Evolutionary conservation across 2,329 filamentous ascomycete species (phyloP).

Genomic region (Reticulascus tulasneorum): DNA sequence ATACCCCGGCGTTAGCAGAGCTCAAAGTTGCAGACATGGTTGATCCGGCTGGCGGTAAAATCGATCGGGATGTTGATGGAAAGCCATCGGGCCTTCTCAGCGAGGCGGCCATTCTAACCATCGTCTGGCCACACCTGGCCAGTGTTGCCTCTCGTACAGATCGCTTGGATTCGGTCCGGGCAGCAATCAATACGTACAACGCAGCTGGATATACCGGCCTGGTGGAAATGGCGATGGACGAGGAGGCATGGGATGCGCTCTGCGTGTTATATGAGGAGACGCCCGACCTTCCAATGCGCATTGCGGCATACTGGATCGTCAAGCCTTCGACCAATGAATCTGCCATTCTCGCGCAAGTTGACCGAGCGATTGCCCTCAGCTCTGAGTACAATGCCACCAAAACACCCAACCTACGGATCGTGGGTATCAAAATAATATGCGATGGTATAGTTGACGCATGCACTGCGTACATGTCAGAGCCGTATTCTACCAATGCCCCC

Average conservation of each 20-base stretch:
- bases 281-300: slow-evolving; percentile 35
- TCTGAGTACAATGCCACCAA: slow-evolving; percentile 26
- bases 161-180: slow-evolving; percentile 41
- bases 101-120: slow-evolving; percentile 47
- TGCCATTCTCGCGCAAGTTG: slow-evolving; percentile 42
- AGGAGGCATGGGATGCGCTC: slow-evolving; percentile 49
- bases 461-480: slow-evolving; percentile 51
- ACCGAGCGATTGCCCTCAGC: slow-evolving; percentile 43
- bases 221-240: slow-evolving; percentile 60
- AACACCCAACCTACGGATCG: slow-evolving; percentile 36
- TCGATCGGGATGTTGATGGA: slow-evolving; percentile 45
- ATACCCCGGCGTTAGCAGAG: slow-evolving; percentile 45
- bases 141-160: slow-evolving; percentile 43
- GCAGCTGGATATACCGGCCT: slow-evolving; percentile 51
- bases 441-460: slow-evolving; percentile 57
- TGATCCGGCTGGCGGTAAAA: slow-evolving; percentile 47
- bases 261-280: slow-evolving; percentile 37
- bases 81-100: slow-evolving; percentile 46
- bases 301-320: slow-evolving; percentile 56
- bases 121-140: slow-evolving; percentile 53
- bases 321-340: slow-evolving; percentile 39
- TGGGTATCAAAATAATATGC: slow-evolving; percentile 56
- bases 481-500: slow-evolving; percentile 43
- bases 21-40: slow-evolving; percentile 40
- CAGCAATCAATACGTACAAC: slow-evolving; percentile 47